Conservation (phyloP, 2,329 filamentous ascomycete species). For the Talaromyces atroroseus region DNA sequence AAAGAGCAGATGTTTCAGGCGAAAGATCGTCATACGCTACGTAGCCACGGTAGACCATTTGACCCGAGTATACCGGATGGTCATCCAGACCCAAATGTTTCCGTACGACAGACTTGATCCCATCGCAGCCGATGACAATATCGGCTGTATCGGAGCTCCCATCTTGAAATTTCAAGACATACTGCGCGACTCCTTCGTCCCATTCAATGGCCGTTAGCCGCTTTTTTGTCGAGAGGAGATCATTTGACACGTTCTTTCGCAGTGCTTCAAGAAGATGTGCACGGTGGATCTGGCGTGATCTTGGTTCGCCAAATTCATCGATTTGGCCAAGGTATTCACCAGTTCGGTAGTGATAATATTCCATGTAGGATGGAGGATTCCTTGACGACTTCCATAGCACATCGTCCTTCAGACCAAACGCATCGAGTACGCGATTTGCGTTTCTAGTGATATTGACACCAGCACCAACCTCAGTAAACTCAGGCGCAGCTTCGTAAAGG, state of each 20-base stretch:
- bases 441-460: conserved; percentile 35
- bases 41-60: conserved; percentile 34
- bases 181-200: not conserved
- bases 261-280: conserved; percentile 31
- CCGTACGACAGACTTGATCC: conserved; percentile 18
- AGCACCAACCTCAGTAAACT: conserved; percentile 34
- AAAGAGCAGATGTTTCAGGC: conserved; percentile 22
- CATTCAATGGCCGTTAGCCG: conserved; percentile 6
- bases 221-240: conserved; percentile 23
- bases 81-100: conserved; percentile 22
- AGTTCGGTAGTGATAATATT: conserved; percentile 24
- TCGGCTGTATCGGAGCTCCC: conserved; percentile 8
- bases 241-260: conserved; percentile 25
- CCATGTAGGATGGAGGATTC: conserved; percentile 27
- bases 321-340: conserved; percentile 27
- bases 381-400: conserved; percentile 31
- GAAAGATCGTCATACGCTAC: conserved; percentile 30
- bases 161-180: conserved; percentile 13
- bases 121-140: conserved; percentile 18
- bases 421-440: conserved; percentile 27
- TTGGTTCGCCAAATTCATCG: conserved; percentile 23
- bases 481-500: conserved; percentile 33
- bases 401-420: conserved; percentile 26
- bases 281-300: conserved; percentile 25
- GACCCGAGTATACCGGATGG: conserved; percentile 29